phyloP scores from a whole-genome alignment of 2,329 filamentous ascomycete species.

The Xylariaceae sp. region DNA sequence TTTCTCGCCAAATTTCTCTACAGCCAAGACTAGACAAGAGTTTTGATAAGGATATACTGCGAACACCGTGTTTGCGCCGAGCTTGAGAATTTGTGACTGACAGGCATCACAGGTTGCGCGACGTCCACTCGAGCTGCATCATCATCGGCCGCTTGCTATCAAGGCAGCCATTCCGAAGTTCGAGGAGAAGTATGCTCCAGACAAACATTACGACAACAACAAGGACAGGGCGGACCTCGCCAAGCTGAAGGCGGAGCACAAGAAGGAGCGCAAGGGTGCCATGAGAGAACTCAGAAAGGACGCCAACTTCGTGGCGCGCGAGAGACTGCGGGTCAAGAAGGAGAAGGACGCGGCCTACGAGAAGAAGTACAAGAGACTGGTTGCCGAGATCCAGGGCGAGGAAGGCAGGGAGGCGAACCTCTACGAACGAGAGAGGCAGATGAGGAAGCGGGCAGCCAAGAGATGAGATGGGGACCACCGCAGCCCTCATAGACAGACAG shows the following conservation, averaged over 20 bases:
- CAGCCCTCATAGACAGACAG: too few species aligned
- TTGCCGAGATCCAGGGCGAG: slow-evolving; percentile 92
- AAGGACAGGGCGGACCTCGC: slow-evolving; percentile 77
- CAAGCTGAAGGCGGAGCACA: slow-evolving; percentile 84
- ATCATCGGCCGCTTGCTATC: slow-evolving; percentile 71
- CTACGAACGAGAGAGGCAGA: slow-evolving; percentile 80
- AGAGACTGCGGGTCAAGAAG: slow-evolving; percentile 88
- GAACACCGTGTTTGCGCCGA: too few species aligned
- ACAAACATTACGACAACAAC: slow-evolving; percentile 96
- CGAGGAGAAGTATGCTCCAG: slow-evolving; percentile 88
- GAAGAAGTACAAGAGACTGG: slow-evolving; percentile 85
- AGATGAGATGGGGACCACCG: too few species aligned
- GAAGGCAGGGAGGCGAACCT: slow-evolving; percentile 80
- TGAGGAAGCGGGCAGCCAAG: slow-evolving; percentile 59
- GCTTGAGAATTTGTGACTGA: slow-evolving; percentile 1
- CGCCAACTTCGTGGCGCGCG: slow-evolving; percentile 83
- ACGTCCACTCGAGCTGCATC: slow-evolving; percentile 76
- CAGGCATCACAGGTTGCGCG: slow-evolving; percentile 42
- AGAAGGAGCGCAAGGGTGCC: slow-evolving; percentile 90
- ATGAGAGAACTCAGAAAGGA: slow-evolving; percentile 93
- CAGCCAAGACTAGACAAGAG: too few species aligned
- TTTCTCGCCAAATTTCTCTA: too few species aligned
- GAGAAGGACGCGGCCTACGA: slow-evolving; percentile 89
- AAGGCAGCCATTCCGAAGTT: slow-evolving; percentile 73
- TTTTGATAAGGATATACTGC: too few species aligned